Percentiles rank a stretch among this genome's conserved stretches.
Conservation (phyloP, 2,329 filamentous ascomycete genomes). For the Sodiomyces alkalinus region DNA sequence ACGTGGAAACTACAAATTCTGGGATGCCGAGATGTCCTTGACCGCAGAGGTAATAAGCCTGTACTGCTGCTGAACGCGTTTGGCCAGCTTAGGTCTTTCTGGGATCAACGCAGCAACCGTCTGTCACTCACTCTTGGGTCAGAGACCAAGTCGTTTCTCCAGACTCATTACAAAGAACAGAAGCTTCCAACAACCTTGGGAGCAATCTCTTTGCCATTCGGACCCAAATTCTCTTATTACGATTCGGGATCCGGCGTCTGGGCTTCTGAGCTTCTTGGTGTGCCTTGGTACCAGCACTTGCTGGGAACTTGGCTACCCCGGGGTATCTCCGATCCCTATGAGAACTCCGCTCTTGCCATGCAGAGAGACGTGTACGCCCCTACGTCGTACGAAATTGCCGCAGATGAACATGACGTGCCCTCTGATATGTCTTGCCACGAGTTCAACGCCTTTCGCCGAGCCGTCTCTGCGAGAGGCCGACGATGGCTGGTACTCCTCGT, state of each 20-base stretch:
- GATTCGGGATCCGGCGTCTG: constrained; percentile 24
- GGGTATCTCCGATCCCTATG: constrained; percentile 14
- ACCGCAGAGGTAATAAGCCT: too few relatives aligned
- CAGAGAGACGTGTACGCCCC: constrained; percentile 18
- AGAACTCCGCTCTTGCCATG: constrained; percentile 9
- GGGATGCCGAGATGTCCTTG: constrained; percentile 11
- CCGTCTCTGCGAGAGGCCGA: constrained; percentile 27
- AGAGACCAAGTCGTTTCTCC: constrained; percentile 8
- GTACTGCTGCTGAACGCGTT: too few relatives aligned
- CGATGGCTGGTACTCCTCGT: constrained; percentile 34
- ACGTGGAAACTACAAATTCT: constrained; percentile 20
- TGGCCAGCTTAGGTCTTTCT: constrained; percentile 9
- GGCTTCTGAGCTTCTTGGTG: too few relatives aligned
- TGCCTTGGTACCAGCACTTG: too few relatives aligned
- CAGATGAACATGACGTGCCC: constrained; percentile 33
- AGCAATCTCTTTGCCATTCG: constrained; percentile 14
- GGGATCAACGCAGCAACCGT: constrained; percentile 2
- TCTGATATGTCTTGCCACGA: constrained; percentile 31
- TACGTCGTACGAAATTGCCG: constrained; percentile 38
- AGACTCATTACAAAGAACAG: constrained; percentile 16
- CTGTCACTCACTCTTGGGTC: not conserved
- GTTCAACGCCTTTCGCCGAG: constrained; percentile 32
- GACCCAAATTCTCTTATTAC: constrained; percentile 29
- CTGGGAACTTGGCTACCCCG: too few relatives aligned
- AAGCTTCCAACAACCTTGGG: too few relatives aligned